A percentile compares a stretch with the other conserved stretches of the same genome.
Evolutionary conservation across 2,329 filamentous ascomycete genomes (phyloP).

Genomic region (Helicocarpus griseus): DNA sequence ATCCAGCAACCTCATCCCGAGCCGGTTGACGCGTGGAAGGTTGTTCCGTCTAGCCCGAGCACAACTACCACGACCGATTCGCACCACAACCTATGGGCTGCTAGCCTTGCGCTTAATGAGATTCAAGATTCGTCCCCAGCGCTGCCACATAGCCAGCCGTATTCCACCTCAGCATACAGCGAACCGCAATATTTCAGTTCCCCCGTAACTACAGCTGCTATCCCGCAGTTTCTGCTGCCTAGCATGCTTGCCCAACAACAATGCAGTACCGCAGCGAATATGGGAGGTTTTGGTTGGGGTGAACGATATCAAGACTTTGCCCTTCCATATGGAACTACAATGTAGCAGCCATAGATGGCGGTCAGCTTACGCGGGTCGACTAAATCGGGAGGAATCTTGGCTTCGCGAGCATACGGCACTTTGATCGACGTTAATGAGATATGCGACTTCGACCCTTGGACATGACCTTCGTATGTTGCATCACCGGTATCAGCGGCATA

Average conservation of each 20-base stretch:
- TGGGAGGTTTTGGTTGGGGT: conserved; percentile 68
- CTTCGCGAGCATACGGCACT: conserved; percentile 10
- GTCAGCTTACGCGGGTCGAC: conserved; percentile 10
- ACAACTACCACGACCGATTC: conserved; percentile 64
- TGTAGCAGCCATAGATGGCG: conserved; percentile 56
- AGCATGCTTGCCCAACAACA: conserved; percentile 74
- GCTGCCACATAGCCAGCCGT: conserved; percentile 69
- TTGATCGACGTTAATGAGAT: conserved; percentile 19
- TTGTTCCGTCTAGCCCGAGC: conserved; percentile 80
- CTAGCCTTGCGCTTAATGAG: conserved; percentile 59
- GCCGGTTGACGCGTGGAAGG: conserved; percentile 78
- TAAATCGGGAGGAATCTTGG: neutral
- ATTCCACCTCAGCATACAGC: conserved; percentile 56
- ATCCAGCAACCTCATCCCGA: conserved; percentile 57
- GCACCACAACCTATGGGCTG: conserved; percentile 63
- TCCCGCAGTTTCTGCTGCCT: conserved; percentile 69
- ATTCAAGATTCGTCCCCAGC: conserved; percentile 66
- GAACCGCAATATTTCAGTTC: conserved; percentile 63
- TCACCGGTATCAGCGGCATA: conserved; percentile 39
- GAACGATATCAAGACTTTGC: conserved; percentile 77
- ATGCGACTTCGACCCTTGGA: conserved; percentile 26
- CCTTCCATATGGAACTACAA: conserved; percentile 60
- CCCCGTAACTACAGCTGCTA: conserved; percentile 62
- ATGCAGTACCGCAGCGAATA: conserved; percentile 70
- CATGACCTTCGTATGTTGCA: conserved; percentile 25